Conservation (phyloP, 495 filamentous ascomycete species). For the Lasiosphaeria hispida region DNA sequence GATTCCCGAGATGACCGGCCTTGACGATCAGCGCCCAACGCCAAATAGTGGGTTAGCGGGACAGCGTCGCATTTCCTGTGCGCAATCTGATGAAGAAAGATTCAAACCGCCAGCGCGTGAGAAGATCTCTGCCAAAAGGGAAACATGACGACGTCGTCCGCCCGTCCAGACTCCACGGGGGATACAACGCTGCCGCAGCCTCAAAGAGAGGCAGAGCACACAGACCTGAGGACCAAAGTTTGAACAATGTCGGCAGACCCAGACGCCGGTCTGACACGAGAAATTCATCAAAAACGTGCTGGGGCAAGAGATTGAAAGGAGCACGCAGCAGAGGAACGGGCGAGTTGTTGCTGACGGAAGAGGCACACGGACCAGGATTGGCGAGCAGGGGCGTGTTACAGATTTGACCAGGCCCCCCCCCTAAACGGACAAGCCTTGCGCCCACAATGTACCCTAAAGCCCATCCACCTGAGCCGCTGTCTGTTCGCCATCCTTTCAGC, state of each 20-base stretch:
- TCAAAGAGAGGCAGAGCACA: not conserved
- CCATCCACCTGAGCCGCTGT: not conserved
- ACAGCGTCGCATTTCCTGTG: too few species aligned
- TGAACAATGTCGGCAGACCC: conserved; percentile 9
- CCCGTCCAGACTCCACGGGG: too few species aligned
- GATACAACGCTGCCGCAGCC: too few species aligned
- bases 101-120: too few species aligned
- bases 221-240: not conserved
- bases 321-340: conserved; percentile 4
- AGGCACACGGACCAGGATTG: conserved; percentile 26
- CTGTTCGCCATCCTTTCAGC: not conserved
- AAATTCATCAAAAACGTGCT: conserved; percentile 25
- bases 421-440: conserved; percentile 10
- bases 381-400: conserved; percentile 32
- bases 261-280: conserved; percentile 21
- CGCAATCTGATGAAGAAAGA: too few species aligned
- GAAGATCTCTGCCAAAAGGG: too few species aligned
- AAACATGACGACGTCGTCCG: too few species aligned
- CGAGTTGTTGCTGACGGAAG: conserved; percentile 6
- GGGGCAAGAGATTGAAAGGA: conserved; percentile 28
- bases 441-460: not conserved
- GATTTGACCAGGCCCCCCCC: conserved; percentile 26
- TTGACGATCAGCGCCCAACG: not conserved
- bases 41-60: not conserved
- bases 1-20: conserved; percentile 12